Base-by-base conservation (phyloP, 2,329 filamentous ascomycete genomes). In the Penicillium paneum region DNA sequence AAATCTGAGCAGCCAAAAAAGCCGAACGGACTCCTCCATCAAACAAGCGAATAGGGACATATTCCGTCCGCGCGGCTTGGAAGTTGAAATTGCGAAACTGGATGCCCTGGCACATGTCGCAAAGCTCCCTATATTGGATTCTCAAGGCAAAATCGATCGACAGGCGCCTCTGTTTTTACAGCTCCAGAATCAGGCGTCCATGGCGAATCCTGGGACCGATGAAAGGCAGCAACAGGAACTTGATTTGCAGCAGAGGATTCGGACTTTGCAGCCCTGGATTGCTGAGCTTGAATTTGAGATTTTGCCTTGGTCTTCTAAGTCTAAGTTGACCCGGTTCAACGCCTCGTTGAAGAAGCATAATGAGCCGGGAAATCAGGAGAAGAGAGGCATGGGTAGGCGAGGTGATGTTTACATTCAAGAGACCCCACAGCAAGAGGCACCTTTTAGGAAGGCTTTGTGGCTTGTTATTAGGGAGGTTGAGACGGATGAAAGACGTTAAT, bases 81-180 rank as follows among this genome's bases (percentile, higher is more conserved):
- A 58, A 24, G 59, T 60, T n/a, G 65, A 67, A 47, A 62, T 69
- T 45, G 67, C 60, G 3, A 65, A 64, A 39, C 38, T 67, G 15
- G 62, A 65, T 46, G 65, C 66, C 1, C 24, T 69, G n/a, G 67
- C 65, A 12, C 56, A 64, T 41, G 54, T 68, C 11, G 61, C 63
- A 1, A 57, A 60, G 3, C 63, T 69, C 3, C 67, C 67, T 2
- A 62, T 69, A 19, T 42, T 69, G 6, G 57, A 66, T 51, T 53
- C 52, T 1, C 51, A 59, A 21, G 67, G 67, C 4, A 64, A 63
- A 26, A 38, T 69, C n/a, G 58, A 63, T 45, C 56, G 53, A 2
- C 45, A 65, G 8, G 54, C 60, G 8, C 36, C 54, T 32, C 36
- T 67, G 35, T 38, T 64, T 10, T 41, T 51, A 34, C 58, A 61